Evolutionary conservation across 371 early-diverging fungal genomes (phyloP), one percentile per base, ranked within the genome.

Genomic region (Actinomortierella wolfii): DNA sequence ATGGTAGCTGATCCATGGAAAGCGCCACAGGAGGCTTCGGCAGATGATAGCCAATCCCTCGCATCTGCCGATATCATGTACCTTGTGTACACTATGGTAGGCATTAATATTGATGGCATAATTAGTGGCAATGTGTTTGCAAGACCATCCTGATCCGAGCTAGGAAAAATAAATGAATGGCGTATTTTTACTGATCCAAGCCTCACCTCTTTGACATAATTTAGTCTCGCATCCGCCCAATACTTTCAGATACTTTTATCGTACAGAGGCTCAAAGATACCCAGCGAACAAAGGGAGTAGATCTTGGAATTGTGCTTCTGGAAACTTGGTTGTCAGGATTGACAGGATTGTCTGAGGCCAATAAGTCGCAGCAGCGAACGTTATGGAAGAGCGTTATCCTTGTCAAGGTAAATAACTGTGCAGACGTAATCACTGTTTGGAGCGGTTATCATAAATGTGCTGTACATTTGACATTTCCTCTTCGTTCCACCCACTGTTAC

Each of bases 271-370:
- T 73, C 57, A 73, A 73, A 53, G 73, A 73, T 52, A 49, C 56
- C 11, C 66, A 66, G 23, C 54, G 50, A 51, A 59, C 66, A 44
- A 73, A 73, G 21, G 56, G 39, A 20, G 18, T 66, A 17, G 67
- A 66, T 24, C 55, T 66, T 56, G 73, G 62, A 2, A 51, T 56
- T 18, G 59, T 73, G 15, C 59, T 73, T 2, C 54, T 73, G 7
- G 67, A 73, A 41, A 56, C 66, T 24, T 73, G 73, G 73, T 51
- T 73, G 5, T 66, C 73, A 26, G 67, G 62, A 49, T 39, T 73
- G 25, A 73, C 73, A 28, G 73, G 73, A 5, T 43, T 73, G 2
- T 66, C 73, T 0, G 73, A 73, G 34, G 61, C 73, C 7, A 56
- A n/a, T 17, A 26, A 59, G 0, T 52, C 56, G 20, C 49, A 51